phyloP scores from a whole-genome alignment of 2,329 filamentous ascomycete species.

The Amesomyces nigricolor region DNA sequence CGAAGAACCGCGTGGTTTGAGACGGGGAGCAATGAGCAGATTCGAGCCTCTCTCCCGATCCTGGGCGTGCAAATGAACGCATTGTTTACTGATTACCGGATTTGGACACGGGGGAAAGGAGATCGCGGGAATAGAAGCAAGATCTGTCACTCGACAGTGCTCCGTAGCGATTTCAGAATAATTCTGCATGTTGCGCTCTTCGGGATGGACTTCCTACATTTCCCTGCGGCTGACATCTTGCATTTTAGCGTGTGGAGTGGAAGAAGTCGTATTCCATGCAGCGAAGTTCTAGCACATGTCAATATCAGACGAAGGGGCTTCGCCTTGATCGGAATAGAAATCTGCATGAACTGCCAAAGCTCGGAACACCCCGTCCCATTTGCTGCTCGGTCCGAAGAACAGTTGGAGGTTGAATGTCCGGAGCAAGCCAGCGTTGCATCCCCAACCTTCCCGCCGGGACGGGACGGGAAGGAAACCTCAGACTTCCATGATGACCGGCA shows the following conservation, averaged over 20 bases:
- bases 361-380: not conserved
- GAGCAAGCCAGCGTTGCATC: too few species aligned
- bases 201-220: not conserved
- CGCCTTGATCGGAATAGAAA: not conserved
- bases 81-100: not conserved
- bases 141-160: not conserved
- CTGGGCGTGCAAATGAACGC: too few species aligned
- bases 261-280: not conserved
- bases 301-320: not conserved
- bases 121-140: not conserved
- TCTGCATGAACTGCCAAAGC: not conserved
- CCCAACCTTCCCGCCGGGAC: not conserved
- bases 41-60: too few species aligned
- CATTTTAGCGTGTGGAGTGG: not conserved
- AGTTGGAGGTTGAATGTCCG: too few species aligned
- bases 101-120: not conserved
- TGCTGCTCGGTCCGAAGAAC: too few species aligned
- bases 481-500: not conserved
- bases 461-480: not conserved
- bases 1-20: too few species aligned
- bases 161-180: not conserved
- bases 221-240: not conserved
- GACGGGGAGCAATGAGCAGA: too few species aligned
- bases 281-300: not conserved
- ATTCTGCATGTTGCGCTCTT: not conserved